Evolutionary conservation across 306 rosid species (phyloP).

Genomic region (Alnus glutinosa): DNA sequence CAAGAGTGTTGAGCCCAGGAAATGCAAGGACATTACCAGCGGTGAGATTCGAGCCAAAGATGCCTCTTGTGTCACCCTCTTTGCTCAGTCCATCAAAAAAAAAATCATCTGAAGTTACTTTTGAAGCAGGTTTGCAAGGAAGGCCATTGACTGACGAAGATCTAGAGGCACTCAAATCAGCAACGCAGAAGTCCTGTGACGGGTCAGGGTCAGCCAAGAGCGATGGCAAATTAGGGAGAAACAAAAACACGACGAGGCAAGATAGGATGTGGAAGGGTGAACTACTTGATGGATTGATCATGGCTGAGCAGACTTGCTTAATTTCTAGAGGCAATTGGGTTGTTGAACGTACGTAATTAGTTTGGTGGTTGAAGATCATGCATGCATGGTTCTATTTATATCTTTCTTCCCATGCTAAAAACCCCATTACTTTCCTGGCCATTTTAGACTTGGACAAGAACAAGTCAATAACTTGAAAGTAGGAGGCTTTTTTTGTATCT

Average conservation of each 20-base stretch:
- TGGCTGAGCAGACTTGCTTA: too few species aligned
- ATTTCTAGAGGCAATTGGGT: too few species aligned
- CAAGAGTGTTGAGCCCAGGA: conserved; percentile 51
- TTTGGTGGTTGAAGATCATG: too few species aligned
- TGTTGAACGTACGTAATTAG: too few species aligned
- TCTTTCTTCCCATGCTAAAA: too few species aligned
- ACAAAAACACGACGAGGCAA: conserved; percentile 23
- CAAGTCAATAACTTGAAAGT: too few species aligned
- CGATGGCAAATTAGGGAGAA: conserved; percentile 22
- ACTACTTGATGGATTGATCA: conserved; percentile 6
- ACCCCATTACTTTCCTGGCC: too few species aligned
- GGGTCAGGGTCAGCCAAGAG: conserved; percentile 42
- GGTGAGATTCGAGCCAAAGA: conserved; percentile 7
- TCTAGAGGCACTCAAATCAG: conserved; percentile 21
- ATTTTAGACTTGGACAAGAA: too few species aligned
- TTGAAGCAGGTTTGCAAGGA: conserved; percentile 42
- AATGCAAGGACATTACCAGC: conserved; percentile 38
- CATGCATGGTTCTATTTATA: too few species aligned
- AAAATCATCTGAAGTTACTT: conserved; percentile 41
- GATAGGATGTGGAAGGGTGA: conserved; percentile 6
- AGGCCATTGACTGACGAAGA: conserved; percentile 35
- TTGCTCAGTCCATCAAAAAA: conserved; percentile 39
- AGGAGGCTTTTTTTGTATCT: too few species aligned
- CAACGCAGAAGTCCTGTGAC: conserved; percentile 50
- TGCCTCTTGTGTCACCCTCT: conserved; percentile 33